Conservation (phyloP, 169 alveolate species). For the Babesia divergens region DNA sequence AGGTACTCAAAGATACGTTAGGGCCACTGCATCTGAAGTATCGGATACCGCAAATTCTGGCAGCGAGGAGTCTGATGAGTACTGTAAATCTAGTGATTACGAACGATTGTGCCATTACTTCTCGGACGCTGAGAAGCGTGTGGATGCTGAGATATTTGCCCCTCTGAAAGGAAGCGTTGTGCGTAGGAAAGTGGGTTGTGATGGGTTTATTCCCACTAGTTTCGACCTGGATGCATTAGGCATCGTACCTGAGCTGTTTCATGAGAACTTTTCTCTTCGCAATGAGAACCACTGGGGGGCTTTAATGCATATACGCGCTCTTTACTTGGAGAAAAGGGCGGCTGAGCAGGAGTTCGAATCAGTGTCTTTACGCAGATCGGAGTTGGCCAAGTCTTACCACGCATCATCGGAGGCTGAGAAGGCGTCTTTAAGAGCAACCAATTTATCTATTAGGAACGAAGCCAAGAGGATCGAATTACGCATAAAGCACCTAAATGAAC, state of each 20-base stretch:
- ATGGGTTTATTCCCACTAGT: slow-evolving; percentile 11
- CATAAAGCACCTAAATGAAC: neutral
- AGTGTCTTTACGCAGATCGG: neutral
- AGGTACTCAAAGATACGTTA: neutral
- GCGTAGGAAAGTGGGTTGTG: neutral
- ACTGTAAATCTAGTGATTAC: slow-evolving; percentile 14
- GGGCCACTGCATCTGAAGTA: neutral
- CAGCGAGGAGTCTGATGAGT: neutral
- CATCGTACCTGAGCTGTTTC: slow-evolving; percentile 60
- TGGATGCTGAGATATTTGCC: neutral
- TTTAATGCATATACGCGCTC: slow-evolving; percentile 5
- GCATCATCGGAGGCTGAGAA: neutral
- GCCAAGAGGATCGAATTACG: neutral
- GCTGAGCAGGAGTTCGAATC: neutral
- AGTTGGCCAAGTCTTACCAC: slow-evolving; percentile 30
- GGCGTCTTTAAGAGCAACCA: slow-evolving; percentile 9
- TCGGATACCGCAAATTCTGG: neutral
- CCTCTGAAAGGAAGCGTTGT: slow-evolving; percentile 13
- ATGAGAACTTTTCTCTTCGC: slow-evolving; percentile 32
- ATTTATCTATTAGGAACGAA: slow-evolving; percentile 15
- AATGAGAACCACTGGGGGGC: slow-evolving; percentile 48
- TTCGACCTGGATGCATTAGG: slow-evolving; percentile 20
- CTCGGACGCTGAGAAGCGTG: neutral
- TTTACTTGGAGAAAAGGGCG: neutral
- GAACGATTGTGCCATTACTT: neutral